These are phyloP conservation scores for Flaveria ramosissima DNA, from an alignment of 129 eudicot species.

Conservation along the genomic window DNA sequence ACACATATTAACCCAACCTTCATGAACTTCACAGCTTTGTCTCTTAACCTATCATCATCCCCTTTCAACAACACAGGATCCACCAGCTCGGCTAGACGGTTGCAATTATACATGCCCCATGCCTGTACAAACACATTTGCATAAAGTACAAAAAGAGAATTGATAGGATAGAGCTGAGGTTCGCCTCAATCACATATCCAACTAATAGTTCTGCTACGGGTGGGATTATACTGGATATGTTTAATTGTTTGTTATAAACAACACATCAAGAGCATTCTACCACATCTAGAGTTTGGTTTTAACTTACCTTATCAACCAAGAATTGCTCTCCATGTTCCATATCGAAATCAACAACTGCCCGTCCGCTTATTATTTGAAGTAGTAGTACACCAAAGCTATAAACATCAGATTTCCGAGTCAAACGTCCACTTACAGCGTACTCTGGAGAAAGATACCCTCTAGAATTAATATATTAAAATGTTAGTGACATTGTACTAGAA, in stretches of 20 bases:
- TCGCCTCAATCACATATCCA: too few relatives aligned
- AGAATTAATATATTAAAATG: slow-evolving; percentile 9
- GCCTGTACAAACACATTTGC: slow-evolving; percentile 45
- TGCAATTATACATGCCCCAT: slow-evolving; percentile 63
- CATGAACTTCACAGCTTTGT: slow-evolving; percentile 54
- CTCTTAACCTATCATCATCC: slow-evolving; percentile 37
- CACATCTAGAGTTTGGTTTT: not conserved
- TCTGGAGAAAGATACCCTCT: slow-evolving; percentile 96
- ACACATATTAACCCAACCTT: slow-evolving; percentile 83
- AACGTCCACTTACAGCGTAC: slow-evolving; percentile 77
- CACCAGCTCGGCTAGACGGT: slow-evolving; percentile 47
- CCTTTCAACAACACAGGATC: slow-evolving; percentile 58
- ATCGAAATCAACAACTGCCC: slow-evolving; percentile 60
- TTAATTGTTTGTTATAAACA: not conserved
- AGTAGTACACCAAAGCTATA: slow-evolving; percentile 86
- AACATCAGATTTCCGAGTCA: slow-evolving; percentile 80
- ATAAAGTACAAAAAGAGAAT: not conserved
- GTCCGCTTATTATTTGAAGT: slow-evolving; percentile 67
- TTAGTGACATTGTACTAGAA: not conserved
- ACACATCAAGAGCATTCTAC: not conserved
- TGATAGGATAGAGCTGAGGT: too few relatives aligned
- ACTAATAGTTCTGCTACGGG: too few relatives aligned
- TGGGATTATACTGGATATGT: too few relatives aligned
- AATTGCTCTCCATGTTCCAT: slow-evolving; percentile 66
- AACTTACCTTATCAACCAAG: slow-evolving; percentile 75